These are phyloP conservation scores for Penicillium capsulatum DNA, from an alignment of 2,329 filamentous ascomycete genomes.

Conservation along the genomic window DNA sequence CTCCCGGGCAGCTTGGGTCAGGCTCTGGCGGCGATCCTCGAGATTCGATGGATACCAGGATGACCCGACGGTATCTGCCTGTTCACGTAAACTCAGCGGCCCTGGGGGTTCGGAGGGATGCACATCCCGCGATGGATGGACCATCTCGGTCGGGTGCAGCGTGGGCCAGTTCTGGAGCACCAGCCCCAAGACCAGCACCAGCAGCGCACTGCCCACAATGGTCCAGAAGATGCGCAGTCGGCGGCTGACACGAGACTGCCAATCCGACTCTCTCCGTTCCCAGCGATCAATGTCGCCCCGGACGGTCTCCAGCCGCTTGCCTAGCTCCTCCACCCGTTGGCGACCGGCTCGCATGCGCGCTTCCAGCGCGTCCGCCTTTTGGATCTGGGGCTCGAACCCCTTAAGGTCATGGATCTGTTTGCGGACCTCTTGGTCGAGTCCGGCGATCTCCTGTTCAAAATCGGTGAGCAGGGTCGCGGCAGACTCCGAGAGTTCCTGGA, in stretches of 20 bases:
- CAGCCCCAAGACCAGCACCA: constrained; percentile 31
- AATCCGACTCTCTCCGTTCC: constrained; percentile 43
- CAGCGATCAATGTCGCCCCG: constrained; percentile 39
- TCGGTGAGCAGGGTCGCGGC: constrained; percentile 34
- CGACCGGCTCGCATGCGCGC: constrained; percentile 38
- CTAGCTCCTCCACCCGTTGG: constrained; percentile 34
- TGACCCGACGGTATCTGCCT: neutral
- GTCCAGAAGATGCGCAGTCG: constrained; percentile 40
- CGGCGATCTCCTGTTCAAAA: constrained; percentile 36
- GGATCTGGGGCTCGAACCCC: constrained; percentile 37
- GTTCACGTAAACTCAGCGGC: neutral
- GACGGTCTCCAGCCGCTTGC: constrained; percentile 38
- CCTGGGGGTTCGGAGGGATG: constrained; percentile 7
- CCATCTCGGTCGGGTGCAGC: constrained; percentile 1
- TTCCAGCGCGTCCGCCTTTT: constrained; percentile 36
- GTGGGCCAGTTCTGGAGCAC: constrained; percentile 26
- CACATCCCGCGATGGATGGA: constrained; percentile 11
- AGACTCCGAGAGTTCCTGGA: constrained; percentile 40
- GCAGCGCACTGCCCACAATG: constrained; percentile 22
- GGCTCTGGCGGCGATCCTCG: constrained; percentile 17
- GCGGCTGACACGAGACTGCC: constrained; percentile 38
- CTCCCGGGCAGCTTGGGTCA: constrained; percentile 1
- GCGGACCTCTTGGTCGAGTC: constrained; percentile 36
- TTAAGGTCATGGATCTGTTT: constrained; percentile 38
- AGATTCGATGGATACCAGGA: constrained; percentile 21